Conservation (phyloP, 192 early-diverging fungal genomes). For the Backusella liffmaniae region DNA sequence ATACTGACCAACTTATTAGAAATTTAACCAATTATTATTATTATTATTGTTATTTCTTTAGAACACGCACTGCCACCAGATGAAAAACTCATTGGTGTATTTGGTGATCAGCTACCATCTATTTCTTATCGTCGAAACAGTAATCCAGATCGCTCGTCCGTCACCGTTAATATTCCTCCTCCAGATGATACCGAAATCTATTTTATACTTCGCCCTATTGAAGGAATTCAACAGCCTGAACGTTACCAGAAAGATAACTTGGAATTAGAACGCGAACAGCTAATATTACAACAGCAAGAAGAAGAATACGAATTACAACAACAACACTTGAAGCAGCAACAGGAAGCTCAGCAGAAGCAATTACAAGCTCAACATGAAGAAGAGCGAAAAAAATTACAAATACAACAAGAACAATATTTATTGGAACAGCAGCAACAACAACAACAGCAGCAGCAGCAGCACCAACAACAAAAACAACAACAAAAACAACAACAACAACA, state of each 20-base stretch:
- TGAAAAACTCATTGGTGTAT: conserved; percentile 17
- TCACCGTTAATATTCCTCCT: conserved; percentile 15
- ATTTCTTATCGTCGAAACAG: conserved; percentile 14
- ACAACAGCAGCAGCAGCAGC: not conserved
- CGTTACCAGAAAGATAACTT: not conserved
- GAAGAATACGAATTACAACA: not conserved
- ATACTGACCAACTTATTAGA: not conserved
- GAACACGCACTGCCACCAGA: conserved; percentile 11
- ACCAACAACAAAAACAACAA: not conserved
- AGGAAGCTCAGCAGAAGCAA: not conserved
- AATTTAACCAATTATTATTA: not conserved
- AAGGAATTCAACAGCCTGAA: not conserved
- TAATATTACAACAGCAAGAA: conserved; percentile 5
- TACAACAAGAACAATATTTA: not conserved
- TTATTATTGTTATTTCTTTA: not conserved
- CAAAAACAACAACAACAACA: not conserved
- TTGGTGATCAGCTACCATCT: conserved; percentile 16
- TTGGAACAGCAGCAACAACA: not conserved
- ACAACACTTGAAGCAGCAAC: not conserved
- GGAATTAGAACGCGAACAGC: not conserved
- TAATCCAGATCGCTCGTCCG: conserved; percentile 31
- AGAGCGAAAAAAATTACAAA: conserved; percentile 2
- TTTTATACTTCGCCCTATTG: conserved; percentile 23
- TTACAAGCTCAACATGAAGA: not conserved
- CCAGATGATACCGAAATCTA: conserved; percentile 29